phyloP scores from a whole-genome alignment of 2,329 filamentous ascomycete species.

The Colletotrichum cereale region DNA sequence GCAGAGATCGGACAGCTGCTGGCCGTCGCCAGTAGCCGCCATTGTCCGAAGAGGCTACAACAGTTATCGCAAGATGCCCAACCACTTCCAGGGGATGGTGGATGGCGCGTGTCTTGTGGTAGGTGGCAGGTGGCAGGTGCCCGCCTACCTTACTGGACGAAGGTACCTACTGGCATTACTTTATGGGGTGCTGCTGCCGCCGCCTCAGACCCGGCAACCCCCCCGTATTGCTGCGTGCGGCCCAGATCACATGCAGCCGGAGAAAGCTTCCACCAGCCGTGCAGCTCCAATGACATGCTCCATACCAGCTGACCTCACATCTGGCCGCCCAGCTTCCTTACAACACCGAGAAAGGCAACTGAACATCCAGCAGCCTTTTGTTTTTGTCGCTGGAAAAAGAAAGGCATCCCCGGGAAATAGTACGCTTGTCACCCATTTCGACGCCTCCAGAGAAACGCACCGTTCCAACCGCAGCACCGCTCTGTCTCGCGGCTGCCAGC shows the following conservation, averaged over 20 bases:
- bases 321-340: background rate
- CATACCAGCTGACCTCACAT: constrained; percentile 9
- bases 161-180: constrained; percentile 7
- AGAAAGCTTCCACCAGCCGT: constrained; percentile 19
- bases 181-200: constrained; percentile 7
- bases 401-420: background rate
- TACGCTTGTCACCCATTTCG: background rate
- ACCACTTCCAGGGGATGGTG: background rate
- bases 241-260: constrained; percentile 37
- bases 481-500: constrained; percentile 9
- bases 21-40: background rate
- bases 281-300: constrained; percentile 19
- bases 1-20: background rate
- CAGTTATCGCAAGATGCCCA: background rate
- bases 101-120: constrained; percentile 9
- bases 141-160: background rate
- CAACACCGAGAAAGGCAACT: background rate
- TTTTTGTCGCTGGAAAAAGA: background rate
- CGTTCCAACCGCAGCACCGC: background rate
- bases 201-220: constrained; percentile 2
- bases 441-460: background rate
- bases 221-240: constrained; percentile 4
- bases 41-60: background rate
- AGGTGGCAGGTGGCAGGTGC: constrained; percentile 3
- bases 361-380: too few species aligned